These are phyloP conservation scores for Phytophthora pisi DNA, from an alignment of 352 stramenopile species.

Conservation along the genomic window DNA sequence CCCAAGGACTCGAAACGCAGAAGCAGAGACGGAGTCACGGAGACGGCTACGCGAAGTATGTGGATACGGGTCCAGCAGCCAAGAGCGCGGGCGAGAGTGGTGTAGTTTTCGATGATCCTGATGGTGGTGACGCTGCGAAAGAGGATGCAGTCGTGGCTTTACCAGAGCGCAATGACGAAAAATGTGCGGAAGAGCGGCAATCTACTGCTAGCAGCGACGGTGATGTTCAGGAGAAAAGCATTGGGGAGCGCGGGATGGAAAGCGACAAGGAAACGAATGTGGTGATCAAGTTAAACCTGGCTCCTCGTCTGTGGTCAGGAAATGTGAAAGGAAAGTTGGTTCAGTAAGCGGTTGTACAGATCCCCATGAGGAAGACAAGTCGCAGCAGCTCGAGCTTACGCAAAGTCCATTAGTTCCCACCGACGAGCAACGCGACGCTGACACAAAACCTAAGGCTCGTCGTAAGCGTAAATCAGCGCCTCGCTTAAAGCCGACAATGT, in stretches of 20 bases:
- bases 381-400: neutral
- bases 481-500: neutral
- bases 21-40: no score
- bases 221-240: no score
- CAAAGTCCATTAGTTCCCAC: neutral
- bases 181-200: no score
- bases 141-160: no score
- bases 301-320: neutral
- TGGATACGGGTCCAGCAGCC: no score
- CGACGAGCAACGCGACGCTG: neutral
- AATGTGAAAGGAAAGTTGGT: neutral
- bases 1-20: no score
- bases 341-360: neutral
- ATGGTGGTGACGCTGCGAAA: no score
- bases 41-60: no score
- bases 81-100: no score
- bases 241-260: neutral
- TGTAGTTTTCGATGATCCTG: no score
- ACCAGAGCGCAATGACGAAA: no score
- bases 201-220: no score
- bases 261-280: neutral
- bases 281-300: neutral
- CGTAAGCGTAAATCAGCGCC: neutral
- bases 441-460: neutral
- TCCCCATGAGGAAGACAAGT: neutral